These are phyloP conservation scores for Aspergillus fructus DNA, from an alignment of 2,329 filamentous ascomycete species.

Conservation along the genomic window DNA sequence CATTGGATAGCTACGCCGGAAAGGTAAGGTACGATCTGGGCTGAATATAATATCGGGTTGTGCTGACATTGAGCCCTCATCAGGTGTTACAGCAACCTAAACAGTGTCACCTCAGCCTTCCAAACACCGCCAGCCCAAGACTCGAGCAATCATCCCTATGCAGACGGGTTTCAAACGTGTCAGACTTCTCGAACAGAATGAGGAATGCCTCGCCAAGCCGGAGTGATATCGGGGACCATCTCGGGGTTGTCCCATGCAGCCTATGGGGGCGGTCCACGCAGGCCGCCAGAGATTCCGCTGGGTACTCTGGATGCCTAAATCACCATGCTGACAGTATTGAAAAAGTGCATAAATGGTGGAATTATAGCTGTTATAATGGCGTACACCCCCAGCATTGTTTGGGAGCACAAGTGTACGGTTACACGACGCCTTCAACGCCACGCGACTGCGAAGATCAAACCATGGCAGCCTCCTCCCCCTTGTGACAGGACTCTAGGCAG, in stretches of 20 bases:
- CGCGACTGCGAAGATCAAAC: neutral
- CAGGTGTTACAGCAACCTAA: neutral
- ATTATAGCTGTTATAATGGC: no score
- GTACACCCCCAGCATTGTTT: neutral
- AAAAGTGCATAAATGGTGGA: no score
- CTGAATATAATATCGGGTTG: neutral
- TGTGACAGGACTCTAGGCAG: no score
- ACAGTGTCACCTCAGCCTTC: neutral
- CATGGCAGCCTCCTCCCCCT: neutral
- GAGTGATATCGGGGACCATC: constrained; percentile 11
- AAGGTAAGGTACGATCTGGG: no score
- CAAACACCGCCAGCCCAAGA: neutral
- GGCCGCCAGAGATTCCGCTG: neutral
- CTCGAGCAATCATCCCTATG: neutral
- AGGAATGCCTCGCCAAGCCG: neutral
- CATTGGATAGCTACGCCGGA: no score
- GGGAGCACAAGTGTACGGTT: constrained; percentile 1
- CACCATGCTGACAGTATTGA: neutral
- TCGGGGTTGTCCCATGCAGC: neutral
- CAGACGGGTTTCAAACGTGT: neutral
- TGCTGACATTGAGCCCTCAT: neutral
- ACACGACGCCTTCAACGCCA: neutral
- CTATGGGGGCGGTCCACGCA: neutral
- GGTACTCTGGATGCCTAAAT: neutral
- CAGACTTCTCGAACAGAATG: neutral